Evolutionary conservation across 2,329 filamentous ascomycete genomes (phyloP).

Genomic region (Stagonosporopsis vannaccii): DNA sequence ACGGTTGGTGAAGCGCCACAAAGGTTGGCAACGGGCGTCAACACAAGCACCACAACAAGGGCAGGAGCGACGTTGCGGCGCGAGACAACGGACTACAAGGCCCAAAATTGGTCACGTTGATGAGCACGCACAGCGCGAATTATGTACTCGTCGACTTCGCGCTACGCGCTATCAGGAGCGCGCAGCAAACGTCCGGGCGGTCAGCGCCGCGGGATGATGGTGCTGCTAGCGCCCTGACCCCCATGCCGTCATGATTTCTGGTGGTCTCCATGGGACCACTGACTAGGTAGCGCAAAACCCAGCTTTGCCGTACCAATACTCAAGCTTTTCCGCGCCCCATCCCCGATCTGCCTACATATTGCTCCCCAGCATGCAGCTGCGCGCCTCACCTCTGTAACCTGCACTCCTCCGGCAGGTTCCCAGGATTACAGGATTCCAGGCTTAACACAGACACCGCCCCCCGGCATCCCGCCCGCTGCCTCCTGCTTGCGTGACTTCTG

Average conservation of each 20-base stretch:
- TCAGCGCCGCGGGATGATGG: slow-evolving; percentile 16
- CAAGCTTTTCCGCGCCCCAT: slow-evolving; percentile 22
- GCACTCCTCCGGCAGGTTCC: slow-evolving; percentile 15
- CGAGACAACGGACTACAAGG: neutral
- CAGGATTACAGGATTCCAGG: neutral
- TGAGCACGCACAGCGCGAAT: slow-evolving; percentile 1
- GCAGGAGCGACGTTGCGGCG: neutral
- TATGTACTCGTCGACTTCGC: neutral
- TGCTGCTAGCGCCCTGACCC: slow-evolving; percentile 11
- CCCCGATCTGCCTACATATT: slow-evolving; percentile 19
- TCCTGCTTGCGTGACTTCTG: slow-evolving; percentile 19
- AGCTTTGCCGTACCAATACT: slow-evolving; percentile 22
- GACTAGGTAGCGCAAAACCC: slow-evolving; percentile 13
- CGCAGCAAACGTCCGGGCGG: slow-evolving; percentile 11
- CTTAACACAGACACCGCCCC: neutral
- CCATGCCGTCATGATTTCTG: slow-evolving; percentile 19
- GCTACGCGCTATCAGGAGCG: slow-evolving; percentile 9
- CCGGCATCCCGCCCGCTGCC: slow-evolving; percentile 10
- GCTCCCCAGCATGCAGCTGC: slow-evolving; percentile 18
- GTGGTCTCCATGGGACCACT: slow-evolving; percentile 18
- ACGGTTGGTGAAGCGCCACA: slow-evolving; percentile 13
- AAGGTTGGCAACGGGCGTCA: slow-evolving; percentile 14
- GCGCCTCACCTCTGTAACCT: slow-evolving; percentile 15
- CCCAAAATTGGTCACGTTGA: neutral
- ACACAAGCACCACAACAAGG: slow-evolving; percentile 11